Base-by-base conservation (phyloP, 805 yeast genomes). In the Ogataea ganodermae region DNA sequence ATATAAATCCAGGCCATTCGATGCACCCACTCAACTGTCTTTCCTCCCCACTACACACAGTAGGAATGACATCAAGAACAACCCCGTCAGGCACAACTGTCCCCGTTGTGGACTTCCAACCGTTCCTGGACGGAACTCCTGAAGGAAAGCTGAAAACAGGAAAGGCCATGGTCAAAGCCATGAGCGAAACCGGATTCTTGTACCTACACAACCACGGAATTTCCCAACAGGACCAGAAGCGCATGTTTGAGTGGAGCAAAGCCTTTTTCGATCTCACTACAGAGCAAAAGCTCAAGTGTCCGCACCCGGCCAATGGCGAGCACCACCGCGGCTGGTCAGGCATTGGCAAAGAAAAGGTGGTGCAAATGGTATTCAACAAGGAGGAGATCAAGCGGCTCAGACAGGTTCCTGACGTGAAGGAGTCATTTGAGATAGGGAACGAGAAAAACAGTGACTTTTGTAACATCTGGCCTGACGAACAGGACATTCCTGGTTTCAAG, bases 361-460 rank as follows among this genome's bases (percentile, higher is more conserved):
- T 51, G 23, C 59, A 56, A 32, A 51, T 56, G 59, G 56, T 52
- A 23, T 57, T 56, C 42, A 55, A 56, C 35, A 37, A 50, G 31
- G 38, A 42, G 4, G 50, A 58, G 41, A 46, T 51, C 17, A 50
- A 51, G 22, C 24, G 41, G 16, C 22, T 51, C 20, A 46, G 57
- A 31, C 42, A 51, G 38, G 42, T 39, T 16, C 62, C 62, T 13
- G 73, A 67, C 45, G 60, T 66, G 35, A 62, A 60, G 46, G 73
- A 69, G 46, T 68, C 70, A 1, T 67, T 66, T 51, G 66, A 67
- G 44, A 51, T 61, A 32, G 62, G 64, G 35, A 59, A 64, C 32
- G 65, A 61, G 38, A 58, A 43, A 14, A 26, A 48, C 26, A 37
- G 16, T 14, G 39, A 41, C 12, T 36, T 37, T 49, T 55, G 24